A percentile compares a stretch with the other conserved stretches of the same genome.
These are phyloP conservation scores for Neonectria neomacrospora DNA, from an alignment of 2,329 filamentous ascomycete genomes.

Conservation along the genomic window DNA sequence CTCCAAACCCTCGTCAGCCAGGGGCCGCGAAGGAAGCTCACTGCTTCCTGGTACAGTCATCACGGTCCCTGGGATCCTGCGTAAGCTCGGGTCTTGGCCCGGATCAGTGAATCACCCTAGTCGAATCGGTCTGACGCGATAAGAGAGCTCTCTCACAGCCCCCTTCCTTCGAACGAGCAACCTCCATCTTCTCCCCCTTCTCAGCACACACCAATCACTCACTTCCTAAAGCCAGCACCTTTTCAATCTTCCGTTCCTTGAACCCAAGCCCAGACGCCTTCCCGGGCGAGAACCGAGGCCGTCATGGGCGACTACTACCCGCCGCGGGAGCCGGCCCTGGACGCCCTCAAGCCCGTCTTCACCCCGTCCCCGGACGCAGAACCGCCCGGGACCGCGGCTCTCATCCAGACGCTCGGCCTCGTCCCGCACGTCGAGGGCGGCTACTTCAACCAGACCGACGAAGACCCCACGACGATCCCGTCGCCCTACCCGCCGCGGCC, in stretches of 20 bases:
- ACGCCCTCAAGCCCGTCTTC: constrained; percentile 49
- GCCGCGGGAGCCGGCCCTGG: constrained; percentile 31
- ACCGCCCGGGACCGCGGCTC: constrained; percentile 25
- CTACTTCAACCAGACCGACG: constrained; percentile 72
- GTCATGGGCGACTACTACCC: constrained; percentile 29
- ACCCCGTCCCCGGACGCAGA: constrained; percentile 33
- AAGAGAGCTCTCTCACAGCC: background rate
- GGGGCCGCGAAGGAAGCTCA: background rate
- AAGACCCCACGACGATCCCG: constrained; percentile 60
- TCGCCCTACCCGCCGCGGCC: constrained; percentile 55
- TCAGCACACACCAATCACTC: background rate
- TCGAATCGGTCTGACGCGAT: background rate
- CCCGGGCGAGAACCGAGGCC: background rate
- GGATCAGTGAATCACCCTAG: background rate
- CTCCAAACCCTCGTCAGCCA: background rate
- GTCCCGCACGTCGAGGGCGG: constrained; percentile 71
- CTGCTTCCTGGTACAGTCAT: background rate
- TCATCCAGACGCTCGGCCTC: constrained; percentile 57
- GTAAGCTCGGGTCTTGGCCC: background rate
- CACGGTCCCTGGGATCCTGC: background rate
- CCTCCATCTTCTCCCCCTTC: background rate
- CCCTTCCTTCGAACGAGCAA: background rate
- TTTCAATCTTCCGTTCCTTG: background rate
- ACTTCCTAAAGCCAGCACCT: background rate
- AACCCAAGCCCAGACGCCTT: background rate